Base-by-base conservation (phyloP, 1,284 basidiomycete species). In the Exobasidium rhododendri region DNA sequence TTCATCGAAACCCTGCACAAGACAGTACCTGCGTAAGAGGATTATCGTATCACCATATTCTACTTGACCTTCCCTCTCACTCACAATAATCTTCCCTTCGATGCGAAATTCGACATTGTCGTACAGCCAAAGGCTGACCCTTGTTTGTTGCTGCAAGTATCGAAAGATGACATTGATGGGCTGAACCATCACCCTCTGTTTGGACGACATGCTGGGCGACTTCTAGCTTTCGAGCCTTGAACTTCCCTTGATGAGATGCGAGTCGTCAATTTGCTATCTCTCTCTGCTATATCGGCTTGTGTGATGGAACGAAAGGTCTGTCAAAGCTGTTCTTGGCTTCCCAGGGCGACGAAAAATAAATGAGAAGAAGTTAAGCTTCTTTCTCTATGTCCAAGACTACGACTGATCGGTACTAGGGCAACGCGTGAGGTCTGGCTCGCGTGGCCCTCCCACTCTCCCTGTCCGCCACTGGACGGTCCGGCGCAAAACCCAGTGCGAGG, bases 81-180 rank as follows among this genome's bases (percentile, higher is more conserved):
- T 62, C 56, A 70, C 68, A 26, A 94, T 89, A 82, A 99, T 97
- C 82, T 87, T 87, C 61, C 94, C 96, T 82, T 98, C 94, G 68
- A 99, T 89, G 64, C 94, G 86, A 88, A 96, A 94, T 78, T 97
- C 93, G 67, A 88, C 86, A 81, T 97, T 97, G 81, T 98, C 96
- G 79, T 94, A 98, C 63, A 99, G 83, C 96, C 96, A 99, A 74
- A 99, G 87, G 30, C 88, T 85, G 44, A 97, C 89, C 82, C 90
- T 91, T 59, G 86, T 83, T 84, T 88, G 88, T 89, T 96, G 81
- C 82, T 98, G 96, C 55, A 98, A 84, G 83, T 97, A 93, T 85
- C 94, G 93, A 86, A 98, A 98, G 82, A 98, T 97, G 72, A 97
- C 91, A 85, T 97, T 98, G 68, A 71, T 69, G 53, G 80, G 71